Conservation (phyloP, 2,329 filamentous ascomycete species). For the Xylaria arbuscula region DNA sequence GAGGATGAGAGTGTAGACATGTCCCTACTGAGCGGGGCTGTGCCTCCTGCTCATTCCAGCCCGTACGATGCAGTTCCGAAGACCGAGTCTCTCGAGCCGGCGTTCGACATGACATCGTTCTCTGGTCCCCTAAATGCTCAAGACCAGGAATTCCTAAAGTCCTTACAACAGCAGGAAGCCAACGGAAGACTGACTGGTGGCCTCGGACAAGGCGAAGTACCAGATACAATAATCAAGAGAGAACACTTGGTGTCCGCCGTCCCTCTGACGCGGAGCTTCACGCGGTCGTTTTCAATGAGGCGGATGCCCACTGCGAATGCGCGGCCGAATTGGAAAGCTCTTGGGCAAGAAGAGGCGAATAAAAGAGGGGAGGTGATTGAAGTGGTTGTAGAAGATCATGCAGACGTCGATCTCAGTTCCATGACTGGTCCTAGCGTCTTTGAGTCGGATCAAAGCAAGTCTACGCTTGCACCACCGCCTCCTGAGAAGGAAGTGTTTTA, state of each 20-base stretch:
- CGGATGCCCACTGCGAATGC: constrained; percentile 44
- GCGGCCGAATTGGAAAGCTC: constrained; percentile 58
- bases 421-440: constrained; percentile 58
- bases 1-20: constrained; percentile 51
- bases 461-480: constrained; percentile 55
- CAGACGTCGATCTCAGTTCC: constrained; percentile 63
- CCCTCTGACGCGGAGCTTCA: constrained; percentile 52
- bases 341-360: constrained; percentile 69
- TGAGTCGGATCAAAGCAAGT: constrained; percentile 51
- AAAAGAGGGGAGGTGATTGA: constrained; percentile 69
- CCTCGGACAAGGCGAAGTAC: constrained; percentile 64
- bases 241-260: constrained; percentile 60
- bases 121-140: constrained; percentile 59
- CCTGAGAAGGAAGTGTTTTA: constrained; percentile 65
- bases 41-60: constrained; percentile 50
- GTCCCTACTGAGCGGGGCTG: constrained; percentile 46
- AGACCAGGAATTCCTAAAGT: constrained; percentile 58
- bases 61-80: constrained; percentile 45
- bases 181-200: constrained; percentile 68
- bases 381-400: constrained; percentile 63
- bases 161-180: constrained; percentile 64
- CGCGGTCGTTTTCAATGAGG: constrained; percentile 57
- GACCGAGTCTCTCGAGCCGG: constrained; percentile 47
- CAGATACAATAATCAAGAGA: constrained; percentile 60
- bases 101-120: constrained; percentile 60